phyloP scores from a whole-genome alignment of 352 stramenopile genomes.

The Phytopythium vexans region DNA sequence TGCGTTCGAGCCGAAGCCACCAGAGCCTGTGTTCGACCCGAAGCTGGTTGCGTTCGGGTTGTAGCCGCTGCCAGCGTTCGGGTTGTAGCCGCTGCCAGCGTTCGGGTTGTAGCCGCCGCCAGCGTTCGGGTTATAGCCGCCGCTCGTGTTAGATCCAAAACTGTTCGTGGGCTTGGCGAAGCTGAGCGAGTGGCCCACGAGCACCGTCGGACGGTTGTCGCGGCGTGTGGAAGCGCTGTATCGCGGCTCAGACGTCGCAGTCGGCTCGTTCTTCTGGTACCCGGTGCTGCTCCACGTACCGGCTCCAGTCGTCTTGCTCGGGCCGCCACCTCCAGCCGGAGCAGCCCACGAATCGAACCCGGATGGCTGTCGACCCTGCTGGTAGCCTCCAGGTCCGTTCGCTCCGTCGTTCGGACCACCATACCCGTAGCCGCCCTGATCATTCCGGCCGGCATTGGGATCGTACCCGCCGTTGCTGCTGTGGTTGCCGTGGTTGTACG shows the following conservation, averaged over 20 bases:
- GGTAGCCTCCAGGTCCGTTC: constrained; percentile 19
- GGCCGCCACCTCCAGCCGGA: constrained; percentile 17
- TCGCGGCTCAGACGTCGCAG: constrained; percentile 27
- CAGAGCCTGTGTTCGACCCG: not conserved
- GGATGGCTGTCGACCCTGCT: constrained; percentile 25
- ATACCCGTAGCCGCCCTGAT: constrained; percentile 25
- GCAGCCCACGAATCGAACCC: constrained; percentile 62
- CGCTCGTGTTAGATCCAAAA: constrained; percentile 37
- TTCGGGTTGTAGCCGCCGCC: constrained; percentile 45
- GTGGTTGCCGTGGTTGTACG: constrained; percentile 5
- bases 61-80: constrained; percentile 25
- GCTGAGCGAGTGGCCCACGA: constrained; percentile 75
- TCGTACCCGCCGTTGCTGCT: constrained; percentile 16
- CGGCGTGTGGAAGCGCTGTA: constrained; percentile 49
- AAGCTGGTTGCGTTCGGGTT: constrained; percentile 3
- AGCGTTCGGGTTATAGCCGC: constrained; percentile 31
- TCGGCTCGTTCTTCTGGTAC: constrained; percentile 73
- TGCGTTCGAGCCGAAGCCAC: constrained; percentile 4
- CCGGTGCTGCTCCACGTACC: constrained; percentile 81
- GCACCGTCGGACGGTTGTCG: constrained; percentile 83
- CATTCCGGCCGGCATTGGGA: constrained; percentile 14
- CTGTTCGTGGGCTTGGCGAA: constrained; percentile 53
- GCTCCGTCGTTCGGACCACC: constrained; percentile 15
- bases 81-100: constrained; percentile 21
- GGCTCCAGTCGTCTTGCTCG: constrained; percentile 33